A percentile compares a stretch with the other conserved stretches of the same genome.
These are phyloP conservation scores for Hymenoscyphus occultus DNA, from an alignment of 2,329 filamentous ascomycete species.

Conservation along the genomic window DNA sequence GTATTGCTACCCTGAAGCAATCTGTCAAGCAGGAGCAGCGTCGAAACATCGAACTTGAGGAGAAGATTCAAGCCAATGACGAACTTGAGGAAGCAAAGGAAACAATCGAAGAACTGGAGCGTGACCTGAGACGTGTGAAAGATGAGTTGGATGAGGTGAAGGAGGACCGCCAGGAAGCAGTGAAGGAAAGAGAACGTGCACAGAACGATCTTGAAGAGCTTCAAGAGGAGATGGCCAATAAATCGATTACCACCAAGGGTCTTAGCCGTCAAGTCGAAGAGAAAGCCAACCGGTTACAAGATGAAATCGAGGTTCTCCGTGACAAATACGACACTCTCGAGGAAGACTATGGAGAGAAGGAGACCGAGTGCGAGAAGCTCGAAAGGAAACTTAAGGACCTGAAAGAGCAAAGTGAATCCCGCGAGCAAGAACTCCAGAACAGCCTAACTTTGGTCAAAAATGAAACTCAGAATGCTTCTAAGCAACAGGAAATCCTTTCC, in stretches of 20 bases:
- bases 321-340: constrained; percentile 44
- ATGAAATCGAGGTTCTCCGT: constrained; percentile 56
- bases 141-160: constrained; percentile 54
- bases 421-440: constrained; percentile 38
- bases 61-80: constrained; percentile 50
- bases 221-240: constrained; percentile 75
- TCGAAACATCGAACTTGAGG: constrained; percentile 53
- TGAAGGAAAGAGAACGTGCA: constrained; percentile 54
- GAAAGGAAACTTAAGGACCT: constrained; percentile 42
- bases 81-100: constrained; percentile 56
- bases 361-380: constrained; percentile 39
- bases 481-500: constrained; percentile 19
- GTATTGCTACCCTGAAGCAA: constrained; percentile 54
- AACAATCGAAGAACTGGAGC: constrained; percentile 57
- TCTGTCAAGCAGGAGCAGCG: constrained; percentile 55
- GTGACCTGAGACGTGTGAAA: constrained; percentile 51
- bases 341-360: constrained; percentile 44
- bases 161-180: constrained; percentile 52
- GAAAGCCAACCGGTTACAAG: constrained; percentile 62
- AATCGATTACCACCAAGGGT: constrained; percentile 72
- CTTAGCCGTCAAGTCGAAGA: constrained; percentile 73
- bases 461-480: constrained; percentile 15
- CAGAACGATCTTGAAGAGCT: constrained; percentile 62
- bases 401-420: constrained; percentile 31
- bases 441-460: constrained; percentile 40